Base-by-base conservation (phyloP, 306 rosid genomes). In the Hippophae tibetana region DNA sequence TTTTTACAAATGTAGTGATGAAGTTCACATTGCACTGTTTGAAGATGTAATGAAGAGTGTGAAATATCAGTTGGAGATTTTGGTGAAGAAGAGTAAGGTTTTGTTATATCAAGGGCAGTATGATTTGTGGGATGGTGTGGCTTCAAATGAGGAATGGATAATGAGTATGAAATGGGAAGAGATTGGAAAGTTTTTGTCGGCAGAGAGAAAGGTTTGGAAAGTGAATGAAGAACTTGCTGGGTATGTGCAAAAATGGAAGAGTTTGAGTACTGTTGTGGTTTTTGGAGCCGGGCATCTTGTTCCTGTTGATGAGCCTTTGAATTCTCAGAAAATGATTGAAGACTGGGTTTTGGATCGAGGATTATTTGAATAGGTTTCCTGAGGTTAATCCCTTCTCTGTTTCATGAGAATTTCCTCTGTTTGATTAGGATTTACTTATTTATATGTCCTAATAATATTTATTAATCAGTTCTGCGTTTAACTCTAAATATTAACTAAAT, bases 11-110 rank as follows among this genome's bases (percentile, higher is more conserved):
- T 83, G 90, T 13, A 82, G 83, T 55, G 77, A 69, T n/a, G 2
- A 31, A 12, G 93, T 85, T 13, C 69, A 68, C 43, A 75, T 5
- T 13, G 65, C 12, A 12, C 26, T 85, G 66, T 12, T 44, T 0
- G 80, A 68, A 4, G 88, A 82, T 72, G 71, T 82, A 41, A 85
- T 82, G 93, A 85, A 82, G 60, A 85, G 88, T 68, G 82, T 79
- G 27, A 85, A 77, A 26, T 71, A 55, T 5, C 77, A 69, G 75
- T 80, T 74, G 49, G 88, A 85, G 47, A 48, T 69, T 42, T 57
- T 85, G 57, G 67, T 82, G 65, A 74, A 64, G 13, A 75, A 42
- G 11, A 73, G 27, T 10, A 85, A 47, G 63, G 84, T 82, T 56
- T 56, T 85, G 67, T 3, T 82, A 11, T 82, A 85, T 43, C 86